Conservation (phyloP, 352 stramenopile genomes). For the Phytophthora colocasiae region DNA sequence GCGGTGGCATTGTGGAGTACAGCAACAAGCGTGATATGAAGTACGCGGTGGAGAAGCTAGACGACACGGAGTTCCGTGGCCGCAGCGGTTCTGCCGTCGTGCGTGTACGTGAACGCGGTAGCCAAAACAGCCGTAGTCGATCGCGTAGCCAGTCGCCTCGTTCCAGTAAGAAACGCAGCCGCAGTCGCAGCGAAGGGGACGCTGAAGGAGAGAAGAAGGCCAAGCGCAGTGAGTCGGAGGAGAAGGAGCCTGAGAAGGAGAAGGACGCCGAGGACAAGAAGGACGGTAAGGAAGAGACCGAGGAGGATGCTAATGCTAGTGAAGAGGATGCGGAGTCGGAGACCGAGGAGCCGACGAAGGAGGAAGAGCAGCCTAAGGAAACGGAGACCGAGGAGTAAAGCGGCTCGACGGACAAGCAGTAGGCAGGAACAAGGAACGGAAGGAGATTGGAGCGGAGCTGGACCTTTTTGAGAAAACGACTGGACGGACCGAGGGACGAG, state of each 20-base stretch:
- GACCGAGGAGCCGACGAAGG: constrained; percentile 11
- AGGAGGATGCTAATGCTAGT: constrained; percentile 11
- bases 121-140: constrained; percentile 46
- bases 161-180: constrained; percentile 45
- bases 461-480: constrained; percentile 34
- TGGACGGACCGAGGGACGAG: constrained; percentile 24
- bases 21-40: constrained; percentile 76
- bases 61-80: constrained; percentile 66
- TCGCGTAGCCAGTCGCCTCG: constrained; percentile 49
- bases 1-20: constrained; percentile 73
- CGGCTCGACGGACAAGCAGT: constrained; percentile 15
- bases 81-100: constrained; percentile 45
- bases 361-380: constrained; percentile 22
- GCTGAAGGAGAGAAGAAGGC: constrained; percentile 40
- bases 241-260: constrained; percentile 29
- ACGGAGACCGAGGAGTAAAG: constrained; percentile 15
- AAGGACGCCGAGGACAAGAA: constrained; percentile 18
- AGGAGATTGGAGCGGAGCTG: constrained; percentile 10
- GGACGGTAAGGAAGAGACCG: constrained; percentile 22
- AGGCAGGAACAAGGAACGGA: constrained; percentile 13
- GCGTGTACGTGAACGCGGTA: constrained; percentile 56
- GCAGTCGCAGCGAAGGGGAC: constrained; percentile 43
- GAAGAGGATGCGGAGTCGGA: constrained; percentile 23
- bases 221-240: constrained; percentile 45
- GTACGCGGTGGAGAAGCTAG: constrained; percentile 69